Base-by-base conservation (phyloP, 345 rosid species). In the Populus nigra region DNA sequence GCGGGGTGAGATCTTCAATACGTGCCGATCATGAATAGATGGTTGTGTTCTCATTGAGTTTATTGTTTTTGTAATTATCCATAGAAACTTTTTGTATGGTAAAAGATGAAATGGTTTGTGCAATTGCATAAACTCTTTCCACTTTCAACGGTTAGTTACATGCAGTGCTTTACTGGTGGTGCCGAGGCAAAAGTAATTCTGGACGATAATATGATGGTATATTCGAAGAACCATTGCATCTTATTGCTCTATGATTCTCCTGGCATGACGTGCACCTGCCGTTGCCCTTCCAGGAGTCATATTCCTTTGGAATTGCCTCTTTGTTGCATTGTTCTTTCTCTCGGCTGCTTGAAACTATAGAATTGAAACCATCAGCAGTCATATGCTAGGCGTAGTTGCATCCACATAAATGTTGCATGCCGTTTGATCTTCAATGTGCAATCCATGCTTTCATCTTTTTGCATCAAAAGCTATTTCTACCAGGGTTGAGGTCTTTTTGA, bases 1-100 rank as follows among this genome's bases (percentile, higher is more conserved):
- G 92, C 92, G 99, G 68, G 94, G 93, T 78, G 99, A 93, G 89
- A 86, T 96, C 79, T 96, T 83, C 87, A 92, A 84, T 68, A 63
- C 88, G 3, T 96, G 99, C 87, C 79, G 73, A 6, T 68, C 74
- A 10, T 84, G 76, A 84, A 55, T 38, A 68, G 17, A 47, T 33
- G 8, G 15, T n/a, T 47, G 68, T 31, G 23, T 22, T 59, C 43
- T 55, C 59, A 15, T 41, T 29, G 27, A 68, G 71, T 57, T 69
- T 47, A 38, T 69, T 39, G 57, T 25, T 68, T 57, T 66, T 75
- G 71, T 75, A 75, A 49, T 27, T 74, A 27, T 45, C 11, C 36
- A 18, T 74, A 27, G 57, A 11, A 63, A 20, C 27, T 36, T 38
- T 57, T 16, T 20, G 36, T 36, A 12, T 13, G 35, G 12, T 35